Evolutionary conservation across 192 early-diverging fungal species (phyloP).

Genomic region (Podila verticillata): DNA sequence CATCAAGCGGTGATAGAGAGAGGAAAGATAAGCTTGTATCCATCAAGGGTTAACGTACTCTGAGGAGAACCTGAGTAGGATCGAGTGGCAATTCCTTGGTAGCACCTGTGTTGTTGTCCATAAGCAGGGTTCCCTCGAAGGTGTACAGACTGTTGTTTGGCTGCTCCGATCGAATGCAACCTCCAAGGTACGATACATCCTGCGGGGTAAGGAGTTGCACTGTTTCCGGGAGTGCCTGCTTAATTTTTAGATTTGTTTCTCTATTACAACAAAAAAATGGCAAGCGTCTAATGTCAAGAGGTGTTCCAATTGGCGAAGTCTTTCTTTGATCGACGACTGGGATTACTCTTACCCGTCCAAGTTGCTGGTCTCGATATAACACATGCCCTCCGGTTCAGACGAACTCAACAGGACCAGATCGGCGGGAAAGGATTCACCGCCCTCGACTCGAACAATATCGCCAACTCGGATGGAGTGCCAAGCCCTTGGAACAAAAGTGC

Average conservation of each 20-base stretch:
- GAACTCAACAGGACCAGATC: constrained; percentile 92
- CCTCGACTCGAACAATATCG: constrained; percentile 91
- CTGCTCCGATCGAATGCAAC: constrained; percentile 89
- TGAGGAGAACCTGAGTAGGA: constrained; percentile 91
- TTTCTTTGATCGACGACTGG: not conserved
- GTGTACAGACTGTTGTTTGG: constrained; percentile 98
- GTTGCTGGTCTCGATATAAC: constrained; percentile 98
- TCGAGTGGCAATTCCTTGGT: constrained; percentile 83
- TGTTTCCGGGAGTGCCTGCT: constrained; percentile 92
- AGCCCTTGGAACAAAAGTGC: constrained; percentile 75
- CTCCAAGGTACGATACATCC: constrained; percentile 68
- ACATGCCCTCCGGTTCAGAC: constrained; percentile 94
- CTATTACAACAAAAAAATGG: constrained; percentile 52
- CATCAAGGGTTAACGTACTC: constrained; percentile 50
- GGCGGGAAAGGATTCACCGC: constrained; percentile 89
- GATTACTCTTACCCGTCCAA: constrained; percentile 79
- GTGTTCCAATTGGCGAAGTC: not conserved
- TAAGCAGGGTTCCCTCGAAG: constrained; percentile 82
- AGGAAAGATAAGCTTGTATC: constrained; percentile 7
- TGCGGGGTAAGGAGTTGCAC: constrained; percentile 74
- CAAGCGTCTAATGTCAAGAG: not conserved
- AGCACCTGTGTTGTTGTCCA: constrained; percentile 57
- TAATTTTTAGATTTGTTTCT: constrained; percentile 98
- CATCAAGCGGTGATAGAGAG: not conserved
- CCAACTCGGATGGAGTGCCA: constrained; percentile 91